Percentiles rank a stretch among this genome's conserved stretches.
phyloP scores from a whole-genome alignment of 176 grass and related monocot genomes.

The Tillandsia leiboldiana region DNA sequence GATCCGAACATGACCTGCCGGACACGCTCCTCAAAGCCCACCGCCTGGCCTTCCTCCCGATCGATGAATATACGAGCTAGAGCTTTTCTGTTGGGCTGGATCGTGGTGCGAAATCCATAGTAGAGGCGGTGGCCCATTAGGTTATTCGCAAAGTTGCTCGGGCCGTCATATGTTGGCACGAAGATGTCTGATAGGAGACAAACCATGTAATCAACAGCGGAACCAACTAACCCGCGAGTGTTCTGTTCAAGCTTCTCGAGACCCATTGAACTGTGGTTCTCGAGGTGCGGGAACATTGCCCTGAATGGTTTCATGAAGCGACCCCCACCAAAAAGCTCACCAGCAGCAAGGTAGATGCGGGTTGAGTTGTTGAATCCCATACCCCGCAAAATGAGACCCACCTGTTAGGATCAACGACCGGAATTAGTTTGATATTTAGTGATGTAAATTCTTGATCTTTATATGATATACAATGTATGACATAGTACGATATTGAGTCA shows the following conservation, averaged over 20 bases:
- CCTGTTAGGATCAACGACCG: constrained; percentile 31
- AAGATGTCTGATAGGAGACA: constrained; percentile 94
- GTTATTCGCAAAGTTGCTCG: constrained; percentile 97
- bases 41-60: constrained; percentile 48
- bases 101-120: constrained; percentile 78
- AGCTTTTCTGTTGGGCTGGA: constrained; percentile 80
- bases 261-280: constrained; percentile 66
- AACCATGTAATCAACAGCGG: constrained; percentile 97
- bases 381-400: constrained; percentile 57
- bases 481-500: not conserved
- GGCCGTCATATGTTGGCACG: constrained; percentile 83
- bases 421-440: not conserved
- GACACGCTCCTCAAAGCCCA: constrained; percentile 60
- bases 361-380: constrained; percentile 84
- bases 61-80: constrained; percentile 85
- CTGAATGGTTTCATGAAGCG: constrained; percentile 89
- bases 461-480: not conserved
- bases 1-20: constrained; percentile 63
- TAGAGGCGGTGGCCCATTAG: constrained; percentile 94
- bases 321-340: constrained; percentile 78
- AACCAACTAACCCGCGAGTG: constrained; percentile 55
- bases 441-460: not conserved
- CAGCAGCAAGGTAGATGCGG: constrained; percentile 85
- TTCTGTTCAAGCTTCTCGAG: constrained; percentile 70
- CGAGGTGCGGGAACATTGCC: constrained; percentile 57